phyloP scores from a whole-genome alignment of 192 early-diverging fungal genomes.

The Funneliformis mosseae region DNA sequence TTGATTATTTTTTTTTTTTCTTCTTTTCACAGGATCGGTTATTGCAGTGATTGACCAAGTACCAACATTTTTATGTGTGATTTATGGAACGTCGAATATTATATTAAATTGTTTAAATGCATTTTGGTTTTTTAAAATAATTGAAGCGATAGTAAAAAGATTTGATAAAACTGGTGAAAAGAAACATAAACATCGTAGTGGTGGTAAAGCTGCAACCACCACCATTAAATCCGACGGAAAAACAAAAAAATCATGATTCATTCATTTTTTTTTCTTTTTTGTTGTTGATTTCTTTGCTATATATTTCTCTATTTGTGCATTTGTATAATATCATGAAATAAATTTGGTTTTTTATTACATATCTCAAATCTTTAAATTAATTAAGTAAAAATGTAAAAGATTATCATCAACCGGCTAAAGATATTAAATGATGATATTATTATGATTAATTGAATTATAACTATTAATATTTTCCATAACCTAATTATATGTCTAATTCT shows the following conservation, averaged over 20 bases:
- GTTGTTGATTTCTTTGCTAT: too few relatives aligned
- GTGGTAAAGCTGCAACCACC: background rate
- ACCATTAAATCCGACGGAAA: background rate
- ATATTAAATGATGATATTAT: too few relatives aligned
- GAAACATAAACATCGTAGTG: background rate
- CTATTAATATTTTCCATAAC: too few relatives aligned
- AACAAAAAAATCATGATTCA: background rate
- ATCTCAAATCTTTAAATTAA: too few relatives aligned
- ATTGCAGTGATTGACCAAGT: slow-evolving; percentile 38
- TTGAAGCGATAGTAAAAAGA: slow-evolving; percentile 46
- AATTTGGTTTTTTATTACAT: too few relatives aligned
- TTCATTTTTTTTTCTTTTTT: too few relatives aligned
- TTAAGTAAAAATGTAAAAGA: too few relatives aligned
- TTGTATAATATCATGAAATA: too few relatives aligned
- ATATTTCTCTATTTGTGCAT: too few relatives aligned
- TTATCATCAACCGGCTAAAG: too few relatives aligned
- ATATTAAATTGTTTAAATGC: slow-evolving; percentile 68
- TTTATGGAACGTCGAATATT: slow-evolving; percentile 60
- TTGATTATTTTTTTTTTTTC: slow-evolving; percentile 1
- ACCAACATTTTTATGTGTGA: slow-evolving; percentile 45
- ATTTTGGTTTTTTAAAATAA: slow-evolving; percentile 62
- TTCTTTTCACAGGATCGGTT: slow-evolving; percentile 29
- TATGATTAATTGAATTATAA: too few relatives aligned
- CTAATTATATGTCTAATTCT: too few relatives aligned
- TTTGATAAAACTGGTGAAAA: slow-evolving; percentile 32